Evolutionary conservation across 2,329 filamentous ascomycete species (phyloP).

Genomic region (Triangularia verruculosa): DNA sequence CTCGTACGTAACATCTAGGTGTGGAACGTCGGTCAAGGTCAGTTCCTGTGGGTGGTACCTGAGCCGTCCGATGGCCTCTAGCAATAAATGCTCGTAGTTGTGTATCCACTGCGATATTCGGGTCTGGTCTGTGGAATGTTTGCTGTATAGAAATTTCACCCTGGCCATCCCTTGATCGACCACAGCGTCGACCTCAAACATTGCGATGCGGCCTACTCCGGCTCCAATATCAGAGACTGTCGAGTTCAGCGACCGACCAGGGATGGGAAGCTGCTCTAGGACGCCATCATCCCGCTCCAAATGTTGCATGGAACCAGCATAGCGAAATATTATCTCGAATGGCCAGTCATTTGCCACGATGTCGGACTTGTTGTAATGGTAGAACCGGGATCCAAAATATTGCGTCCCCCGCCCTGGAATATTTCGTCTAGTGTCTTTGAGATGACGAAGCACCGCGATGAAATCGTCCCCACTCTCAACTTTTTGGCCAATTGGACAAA

Average conservation of each 20-base stretch:
- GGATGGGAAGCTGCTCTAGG: slow-evolving; percentile 45
- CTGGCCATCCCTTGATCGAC: slow-evolving; percentile 45
- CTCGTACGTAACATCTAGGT: slow-evolving; percentile 47
- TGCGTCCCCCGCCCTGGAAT: slow-evolving; percentile 45
- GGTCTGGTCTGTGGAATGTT: slow-evolving; percentile 40
- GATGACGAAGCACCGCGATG: slow-evolving; percentile 47
- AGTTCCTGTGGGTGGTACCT: slow-evolving; percentile 44
- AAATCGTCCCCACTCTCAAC: slow-evolving; percentile 47
- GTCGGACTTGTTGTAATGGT: slow-evolving; percentile 33
- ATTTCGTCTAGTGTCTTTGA: slow-evolving; percentile 51
- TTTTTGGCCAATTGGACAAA: slow-evolving; percentile 50
- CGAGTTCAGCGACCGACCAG: slow-evolving; percentile 39
- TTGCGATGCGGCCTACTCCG: slow-evolving; percentile 46
- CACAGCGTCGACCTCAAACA: slow-evolving; percentile 51
- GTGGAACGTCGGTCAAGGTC: slow-evolving; percentile 49
- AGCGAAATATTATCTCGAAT: slow-evolving; percentile 59
- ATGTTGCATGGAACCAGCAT: slow-evolving; percentile 49
- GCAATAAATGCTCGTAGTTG: slow-evolving; percentile 45
- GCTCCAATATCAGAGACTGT: slow-evolving; percentile 44
- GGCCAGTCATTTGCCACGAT: slow-evolving; percentile 42
- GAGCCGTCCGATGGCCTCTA: slow-evolving; percentile 43
- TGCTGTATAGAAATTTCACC: slow-evolving; percentile 46
- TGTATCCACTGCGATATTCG: slow-evolving; percentile 47
- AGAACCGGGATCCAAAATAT: slow-evolving; percentile 48
- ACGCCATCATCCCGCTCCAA: slow-evolving; percentile 47